A percentile compares a stretch with the other conserved stretches of the same genome.
These are phyloP conservation scores for Diaporthe citrichinensis DNA, from an alignment of 2,329 filamentous ascomycete genomes.

Conservation along the genomic window DNA sequence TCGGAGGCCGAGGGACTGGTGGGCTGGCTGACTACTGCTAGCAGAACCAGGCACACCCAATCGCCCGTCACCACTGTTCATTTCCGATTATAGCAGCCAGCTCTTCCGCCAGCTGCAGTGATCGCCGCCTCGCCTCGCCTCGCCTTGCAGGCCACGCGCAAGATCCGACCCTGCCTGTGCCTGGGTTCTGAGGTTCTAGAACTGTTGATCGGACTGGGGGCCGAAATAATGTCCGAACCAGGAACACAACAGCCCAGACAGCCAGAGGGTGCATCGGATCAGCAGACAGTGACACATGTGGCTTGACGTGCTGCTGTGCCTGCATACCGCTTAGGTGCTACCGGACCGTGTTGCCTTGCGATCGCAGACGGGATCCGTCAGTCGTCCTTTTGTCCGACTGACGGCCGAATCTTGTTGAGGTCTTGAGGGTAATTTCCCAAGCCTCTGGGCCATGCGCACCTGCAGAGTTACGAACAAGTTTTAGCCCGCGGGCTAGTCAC, in stretches of 20 bases:
- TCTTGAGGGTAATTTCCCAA: slow-evolving; percentile 13
- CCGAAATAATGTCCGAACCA: slow-evolving; percentile 19
- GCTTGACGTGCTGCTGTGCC: slow-evolving; percentile 16
- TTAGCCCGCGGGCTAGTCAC: background rate
- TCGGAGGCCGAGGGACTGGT: slow-evolving; percentile 3
- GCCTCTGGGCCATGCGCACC: slow-evolving; percentile 14
- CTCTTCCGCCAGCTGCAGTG: slow-evolving; percentile 21
- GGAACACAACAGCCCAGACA: background rate
- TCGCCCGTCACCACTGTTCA: background rate
- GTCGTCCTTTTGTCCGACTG: too few relatives aligned
- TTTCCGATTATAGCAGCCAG: slow-evolving; percentile 24
- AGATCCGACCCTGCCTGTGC: background rate
- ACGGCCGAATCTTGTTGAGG: background rate
- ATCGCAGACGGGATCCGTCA: too few relatives aligned
- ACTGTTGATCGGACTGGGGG: slow-evolving; percentile 21
- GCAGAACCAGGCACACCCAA: background rate
- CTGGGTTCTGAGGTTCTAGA: slow-evolving; percentile 29
- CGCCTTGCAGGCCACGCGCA: slow-evolving; percentile 14
- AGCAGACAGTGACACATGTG: slow-evolving; percentile 23
- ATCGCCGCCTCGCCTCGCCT: slow-evolving; percentile 24
- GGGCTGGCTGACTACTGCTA: background rate
- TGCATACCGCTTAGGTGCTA: background rate
- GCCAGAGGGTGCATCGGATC: background rate
- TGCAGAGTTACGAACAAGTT: background rate
- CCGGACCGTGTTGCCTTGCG: slow-evolving; percentile 21